Base-by-base conservation (phyloP, 768 basidiomycete species). In the Chalciporus sphaerocephalus region DNA sequence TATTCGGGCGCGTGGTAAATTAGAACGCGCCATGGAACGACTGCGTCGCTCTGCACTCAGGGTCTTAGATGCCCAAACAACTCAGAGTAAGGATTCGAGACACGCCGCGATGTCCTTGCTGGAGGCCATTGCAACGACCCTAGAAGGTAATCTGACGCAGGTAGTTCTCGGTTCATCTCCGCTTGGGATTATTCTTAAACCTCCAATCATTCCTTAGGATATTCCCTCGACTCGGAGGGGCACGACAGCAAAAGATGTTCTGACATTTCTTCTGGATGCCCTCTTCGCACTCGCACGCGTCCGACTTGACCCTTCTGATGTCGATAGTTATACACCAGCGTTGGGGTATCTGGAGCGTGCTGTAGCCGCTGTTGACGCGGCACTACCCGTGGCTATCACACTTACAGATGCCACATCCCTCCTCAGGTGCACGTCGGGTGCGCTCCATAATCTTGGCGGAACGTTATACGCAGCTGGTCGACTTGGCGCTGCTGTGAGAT, bases 401-500 rank as follows among this genome's bases (percentile, higher is more conserved):
- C 13, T 24, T 4, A 48, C 52, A 22, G 53, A 70, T 4, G 47
- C 42, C 11, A 72, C 81, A 0, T 85, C 85, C 42, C 81, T 78
- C 49, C 56, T 75, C 3, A 81, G 87, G 13, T 89, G 85, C 53
- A 66, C 85, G 8, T 86, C 85, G 6, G 85, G 83, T 5, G 80
- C 81, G 2, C 80, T 82, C 52, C 79, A 89, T 52, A 83, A 85
- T 55, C 55, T 85, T 1, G 85, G 79, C 2, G 83, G 81, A 2
- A 69, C 71, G n/a, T 60, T 93, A 11, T 93, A 87, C 52, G 81
- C 87, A 47, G 77, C 74, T 5, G 73, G 69, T 9, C 74, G 75
- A 39, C 72, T 79, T 50, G 83, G 79, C 2, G 76, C 78, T 23
- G 82, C 87, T 1, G 70, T 86, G 8, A 75, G 80, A 0, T 92